Conservation (phyloP, 805 yeast species). For the Ogataea dorogensis region DNA sequence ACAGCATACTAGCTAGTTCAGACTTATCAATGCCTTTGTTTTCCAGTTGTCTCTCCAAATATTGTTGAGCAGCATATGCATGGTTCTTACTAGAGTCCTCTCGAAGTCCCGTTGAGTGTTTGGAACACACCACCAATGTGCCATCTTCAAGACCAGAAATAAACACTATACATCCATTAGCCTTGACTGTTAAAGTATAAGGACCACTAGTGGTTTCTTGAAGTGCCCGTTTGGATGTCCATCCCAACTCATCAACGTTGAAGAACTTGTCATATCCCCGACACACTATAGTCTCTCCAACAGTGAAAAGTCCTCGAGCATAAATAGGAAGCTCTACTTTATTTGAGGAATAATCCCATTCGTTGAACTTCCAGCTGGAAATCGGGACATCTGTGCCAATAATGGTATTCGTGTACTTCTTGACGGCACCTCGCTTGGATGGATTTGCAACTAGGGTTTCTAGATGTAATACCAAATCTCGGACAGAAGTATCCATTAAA, state of each 20-base stretch:
- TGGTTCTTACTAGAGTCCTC: constrained; percentile 56
- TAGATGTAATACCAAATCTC: constrained; percentile 14
- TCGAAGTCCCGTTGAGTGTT: constrained; percentile 74
- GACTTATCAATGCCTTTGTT: constrained; percentile 36
- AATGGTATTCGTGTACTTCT: constrained; percentile 24
- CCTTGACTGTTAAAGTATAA: constrained; percentile 75
- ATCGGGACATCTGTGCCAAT: constrained; percentile 23
- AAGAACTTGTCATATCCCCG: constrained; percentile 96
- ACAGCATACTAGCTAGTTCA: constrained; percentile 57
- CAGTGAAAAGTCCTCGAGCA: constrained; percentile 82
- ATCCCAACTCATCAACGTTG: constrained; percentile 64
- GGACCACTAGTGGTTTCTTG: constrained; percentile 64
- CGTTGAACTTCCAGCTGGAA: constrained; percentile 77
- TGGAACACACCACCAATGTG: constrained; percentile 80
- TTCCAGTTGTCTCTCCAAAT: constrained; percentile 53
- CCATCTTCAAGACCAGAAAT: constrained; percentile 77
- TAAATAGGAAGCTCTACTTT: constrained; percentile 59
- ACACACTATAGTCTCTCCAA: constrained; percentile 49
- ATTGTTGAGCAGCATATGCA: constrained; percentile 66
- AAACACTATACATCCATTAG: constrained; percentile 91
- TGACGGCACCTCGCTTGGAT: constrained; percentile 27
- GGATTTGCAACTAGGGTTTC: constrained; percentile 13
- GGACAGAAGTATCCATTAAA: constrained; percentile 4
- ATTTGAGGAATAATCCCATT: constrained; percentile 75
- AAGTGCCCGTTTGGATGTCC: constrained; percentile 51